Conservation (phyloP, 169 alveolate species). For the Eimeria maxima region DNA sequence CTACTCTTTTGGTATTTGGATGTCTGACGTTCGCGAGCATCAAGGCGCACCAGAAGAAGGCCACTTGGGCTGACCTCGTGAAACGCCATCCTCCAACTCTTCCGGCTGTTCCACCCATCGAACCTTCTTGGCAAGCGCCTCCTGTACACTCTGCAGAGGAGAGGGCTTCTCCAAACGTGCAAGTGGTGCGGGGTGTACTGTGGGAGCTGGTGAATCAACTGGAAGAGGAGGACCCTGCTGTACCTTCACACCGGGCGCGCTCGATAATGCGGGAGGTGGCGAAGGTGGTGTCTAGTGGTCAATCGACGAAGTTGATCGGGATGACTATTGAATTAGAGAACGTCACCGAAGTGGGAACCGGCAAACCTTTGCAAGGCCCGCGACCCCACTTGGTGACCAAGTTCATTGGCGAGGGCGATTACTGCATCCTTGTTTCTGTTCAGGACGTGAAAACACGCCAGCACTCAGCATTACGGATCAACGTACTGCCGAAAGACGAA, state of each 20-base stretch:
- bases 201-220: background rate
- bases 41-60: conserved; percentile 3
- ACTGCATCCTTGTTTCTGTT: background rate
- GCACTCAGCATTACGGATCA: background rate
- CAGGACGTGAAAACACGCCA: background rate
- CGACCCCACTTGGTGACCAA: background rate
- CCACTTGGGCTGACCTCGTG: background rate
- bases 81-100: background rate
- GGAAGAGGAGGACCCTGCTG: background rate
- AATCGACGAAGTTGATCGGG: background rate
- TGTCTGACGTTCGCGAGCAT: background rate
- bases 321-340: background rate
- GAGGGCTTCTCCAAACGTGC: background rate
- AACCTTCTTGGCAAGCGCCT: conserved; percentile 31
- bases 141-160: conserved; percentile 47
- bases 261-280: background rate
- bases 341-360: background rate
- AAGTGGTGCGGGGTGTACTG: background rate
- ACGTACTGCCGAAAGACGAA: background rate
- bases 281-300: background rate
- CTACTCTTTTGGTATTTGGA: background rate
- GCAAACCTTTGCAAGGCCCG: background rate
- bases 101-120: background rate
- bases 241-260: background rate
- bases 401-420: conserved; percentile 3